Evolutionary conservation across 371 early-diverging fungal genomes (phyloP), one percentile per base, ranked within the genome.

Genomic region (Rhizopus delemar): DNA sequence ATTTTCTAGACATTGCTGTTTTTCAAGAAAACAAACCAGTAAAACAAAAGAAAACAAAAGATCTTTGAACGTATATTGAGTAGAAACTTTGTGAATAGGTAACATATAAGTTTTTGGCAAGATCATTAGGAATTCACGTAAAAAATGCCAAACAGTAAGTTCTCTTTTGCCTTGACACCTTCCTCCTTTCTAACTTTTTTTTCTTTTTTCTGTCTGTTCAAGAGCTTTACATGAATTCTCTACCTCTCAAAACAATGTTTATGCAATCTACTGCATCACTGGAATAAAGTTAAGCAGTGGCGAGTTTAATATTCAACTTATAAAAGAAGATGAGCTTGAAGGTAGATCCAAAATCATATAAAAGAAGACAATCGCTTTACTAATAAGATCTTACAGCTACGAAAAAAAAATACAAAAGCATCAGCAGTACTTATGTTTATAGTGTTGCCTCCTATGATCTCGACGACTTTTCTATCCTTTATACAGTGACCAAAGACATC

Each of bases 121-220:
- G 67, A 56, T 55, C 60, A 5, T 13, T 61, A 13, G 41, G 56
- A 0, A 62, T 66, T 36, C 59, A 57, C 39, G 62, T 59, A 1
- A 54, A 62, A 34, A 58, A 43, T 2, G 67, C 67, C 5, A 66
- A 66, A 55, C 62, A 62, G 67, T 66, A 62, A 66, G 59, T n/a
- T 6, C 16, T 13, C 11, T 16, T 12, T 8, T 34, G 41, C 9
- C 3, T 3, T 5, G 5, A 13, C 33, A 41, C 3, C 6, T 0
- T 6, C 22, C 29, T 15, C 2, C 32, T 15, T 15, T 15, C 9
- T 8, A 31, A 22, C 2, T 13, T 35, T 39, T 31, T n/a, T 53
- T 6, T 15, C 8, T 29, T 33, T 11, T 22, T 53, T 49, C n/a
- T 31, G 3, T 41, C 8, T 32, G 11, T n/a, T 28, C 16, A 29